These are phyloP conservation scores for Trichosporon faecale DNA, from an alignment of 1,284 basidiomycete species.

Conservation along the genomic window DNA sequence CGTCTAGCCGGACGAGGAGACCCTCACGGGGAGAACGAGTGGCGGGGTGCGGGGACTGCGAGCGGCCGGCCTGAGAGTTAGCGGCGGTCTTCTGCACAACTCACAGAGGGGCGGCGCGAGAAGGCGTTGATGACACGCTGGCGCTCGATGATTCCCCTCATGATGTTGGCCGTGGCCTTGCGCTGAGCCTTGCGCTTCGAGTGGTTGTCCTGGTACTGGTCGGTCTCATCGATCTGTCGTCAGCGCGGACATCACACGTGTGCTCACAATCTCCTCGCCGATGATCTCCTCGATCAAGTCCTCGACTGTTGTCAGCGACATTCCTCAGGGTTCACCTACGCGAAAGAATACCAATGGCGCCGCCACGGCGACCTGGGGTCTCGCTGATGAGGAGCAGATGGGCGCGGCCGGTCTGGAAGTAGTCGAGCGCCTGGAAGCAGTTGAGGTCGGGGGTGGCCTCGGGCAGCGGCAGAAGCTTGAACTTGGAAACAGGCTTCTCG, in stretches of 20 bases:
- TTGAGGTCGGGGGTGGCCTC: slow-evolving; percentile 81
- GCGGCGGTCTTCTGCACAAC: slow-evolving; percentile 12
- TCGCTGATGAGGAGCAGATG: slow-evolving; percentile 84
- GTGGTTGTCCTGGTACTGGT: slow-evolving; percentile 79
- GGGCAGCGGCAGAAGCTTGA: slow-evolving; percentile 77
- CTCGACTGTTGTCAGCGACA: slow-evolving; percentile 39
- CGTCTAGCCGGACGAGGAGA: not conserved
- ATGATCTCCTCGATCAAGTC: slow-evolving; percentile 55
- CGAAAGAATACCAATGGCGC: slow-evolving; percentile 75
- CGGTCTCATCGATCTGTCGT: slow-evolving; percentile 78
- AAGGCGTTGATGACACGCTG: slow-evolving; percentile 47
- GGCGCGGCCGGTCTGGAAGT: slow-evolving; percentile 89
- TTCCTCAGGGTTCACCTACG: slow-evolving; percentile 30
- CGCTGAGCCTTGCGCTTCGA: slow-evolving; percentile 69
- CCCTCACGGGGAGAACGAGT: not conserved
- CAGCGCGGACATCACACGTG: not conserved
- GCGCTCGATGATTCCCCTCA: slow-evolving; percentile 60
- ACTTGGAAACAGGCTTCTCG: slow-evolving; percentile 68
- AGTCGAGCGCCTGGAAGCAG: slow-evolving; percentile 62
- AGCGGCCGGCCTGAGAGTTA: not conserved
- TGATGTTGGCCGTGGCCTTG: slow-evolving; percentile 68
- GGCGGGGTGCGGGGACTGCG: not conserved
- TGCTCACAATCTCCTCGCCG: slow-evolving; percentile 52
- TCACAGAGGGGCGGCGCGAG: slow-evolving; percentile 41
- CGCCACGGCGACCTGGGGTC: slow-evolving; percentile 74